Evolutionary conservation across 768 basidiomycete species (phyloP).

Genomic region (Rhizopogon roseolus): DNA sequence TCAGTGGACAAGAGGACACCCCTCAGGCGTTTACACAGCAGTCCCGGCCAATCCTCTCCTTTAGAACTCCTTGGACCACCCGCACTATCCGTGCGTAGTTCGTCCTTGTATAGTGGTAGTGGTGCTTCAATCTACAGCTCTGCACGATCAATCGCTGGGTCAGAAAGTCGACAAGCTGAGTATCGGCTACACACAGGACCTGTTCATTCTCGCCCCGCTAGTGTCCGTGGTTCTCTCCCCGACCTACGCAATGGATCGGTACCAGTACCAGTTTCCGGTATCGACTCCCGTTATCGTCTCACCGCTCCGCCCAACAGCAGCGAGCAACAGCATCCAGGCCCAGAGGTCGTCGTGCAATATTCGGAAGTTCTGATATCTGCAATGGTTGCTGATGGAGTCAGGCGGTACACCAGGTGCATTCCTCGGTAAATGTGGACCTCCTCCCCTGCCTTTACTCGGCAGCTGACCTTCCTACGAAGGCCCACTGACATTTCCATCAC

Average conservation of each 20-base stretch:
- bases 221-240: too few relatives aligned
- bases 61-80: background rate
- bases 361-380: conserved; percentile 10
- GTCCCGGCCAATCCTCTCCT: background rate
- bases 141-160: background rate
- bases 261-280: too few relatives aligned
- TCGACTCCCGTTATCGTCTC: too few relatives aligned
- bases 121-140: background rate
- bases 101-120: background rate
- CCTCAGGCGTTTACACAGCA: background rate
- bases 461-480: background rate
- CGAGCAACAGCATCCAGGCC: conserved; percentile 6
- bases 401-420: conserved; percentile 9
- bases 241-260: too few relatives aligned
- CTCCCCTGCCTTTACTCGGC: background rate
- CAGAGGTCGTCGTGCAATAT: background rate
- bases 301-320: conserved; percentile 3
- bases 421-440: background rate
- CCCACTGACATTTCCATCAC: background rate
- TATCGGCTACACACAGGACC: background rate
- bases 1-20: background rate
- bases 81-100: background rate
- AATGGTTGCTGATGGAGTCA: conserved; percentile 10
- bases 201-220: too few relatives aligned
- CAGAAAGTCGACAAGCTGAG: background rate